Conservation (phyloP, 2,329 filamentous ascomycete species). For the Ustilaginoidea virens region DNA sequence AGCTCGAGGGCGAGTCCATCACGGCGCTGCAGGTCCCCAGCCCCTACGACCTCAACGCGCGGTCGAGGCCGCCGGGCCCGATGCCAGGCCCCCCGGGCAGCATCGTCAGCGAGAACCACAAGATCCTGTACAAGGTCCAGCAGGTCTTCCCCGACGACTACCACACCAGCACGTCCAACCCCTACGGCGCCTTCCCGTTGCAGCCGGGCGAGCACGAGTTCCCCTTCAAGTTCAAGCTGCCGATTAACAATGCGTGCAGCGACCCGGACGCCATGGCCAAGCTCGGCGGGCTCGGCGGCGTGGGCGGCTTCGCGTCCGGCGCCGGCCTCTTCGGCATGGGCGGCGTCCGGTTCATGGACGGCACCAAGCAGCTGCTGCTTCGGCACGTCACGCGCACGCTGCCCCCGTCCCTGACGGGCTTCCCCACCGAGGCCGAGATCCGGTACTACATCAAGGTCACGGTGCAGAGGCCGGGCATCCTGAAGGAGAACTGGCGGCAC, state of each 20-base stretch:
- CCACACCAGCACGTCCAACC: constrained; percentile 21
- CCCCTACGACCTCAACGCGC: constrained; percentile 26
- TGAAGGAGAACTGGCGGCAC: constrained; percentile 75
- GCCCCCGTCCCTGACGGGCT: constrained; percentile 77
- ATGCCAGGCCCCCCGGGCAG: constrained; percentile 22
- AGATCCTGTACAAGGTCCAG: constrained; percentile 60
- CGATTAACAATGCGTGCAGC: constrained; percentile 60
- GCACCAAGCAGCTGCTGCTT: constrained; percentile 45
- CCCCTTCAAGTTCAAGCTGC: constrained; percentile 62
- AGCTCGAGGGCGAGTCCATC: constrained; percentile 66
- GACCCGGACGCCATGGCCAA: constrained; percentile 35
- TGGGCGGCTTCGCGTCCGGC: constrained; percentile 32
- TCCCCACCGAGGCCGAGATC: constrained; percentile 77
- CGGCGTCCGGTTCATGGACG: constrained; percentile 45
- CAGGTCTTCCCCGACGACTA: constrained; percentile 54
- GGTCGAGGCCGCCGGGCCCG: constrained; percentile 13
- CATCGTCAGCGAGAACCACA: constrained; percentile 43
- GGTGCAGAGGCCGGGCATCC: constrained; percentile 70
- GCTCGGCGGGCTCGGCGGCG: constrained; percentile 35
- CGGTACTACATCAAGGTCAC: constrained; percentile 95
- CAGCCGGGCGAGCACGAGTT: constrained; percentile 60
- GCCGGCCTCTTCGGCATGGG: constrained; percentile 31
- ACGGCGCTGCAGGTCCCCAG: constrained; percentile 44
- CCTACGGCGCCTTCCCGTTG: constrained; percentile 39
- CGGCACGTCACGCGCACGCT: constrained; percentile 71